Percentiles rank a stretch among this genome's conserved stretches.
Evolutionary conservation across 75 land plant genomes (phyloP).

Genomic region (Selaginella moellendorffii): DNA sequence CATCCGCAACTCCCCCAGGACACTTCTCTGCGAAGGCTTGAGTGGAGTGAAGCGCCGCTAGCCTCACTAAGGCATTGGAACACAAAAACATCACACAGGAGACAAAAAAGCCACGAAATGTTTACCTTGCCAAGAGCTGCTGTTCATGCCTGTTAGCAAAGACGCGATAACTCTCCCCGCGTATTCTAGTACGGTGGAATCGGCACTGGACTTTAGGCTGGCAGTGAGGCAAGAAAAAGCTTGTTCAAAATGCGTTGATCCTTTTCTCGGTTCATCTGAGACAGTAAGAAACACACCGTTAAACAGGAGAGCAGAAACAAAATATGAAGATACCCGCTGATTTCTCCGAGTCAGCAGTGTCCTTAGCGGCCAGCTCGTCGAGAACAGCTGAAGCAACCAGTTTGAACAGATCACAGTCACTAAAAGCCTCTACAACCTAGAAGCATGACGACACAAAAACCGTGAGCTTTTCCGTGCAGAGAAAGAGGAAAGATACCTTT

Average conservation of each 20-base stretch:
- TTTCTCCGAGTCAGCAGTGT: not conserved
- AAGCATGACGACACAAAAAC: not conserved
- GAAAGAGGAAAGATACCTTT: slow-evolving; percentile 44
- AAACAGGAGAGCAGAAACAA: too few species aligned
- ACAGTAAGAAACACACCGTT: not conserved
- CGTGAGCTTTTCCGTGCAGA: not conserved
- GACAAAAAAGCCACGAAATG: too few species aligned
- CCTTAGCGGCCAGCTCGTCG: not conserved
- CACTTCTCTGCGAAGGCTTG: not conserved
- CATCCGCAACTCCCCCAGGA: not conserved
- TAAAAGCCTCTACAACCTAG: not conserved
- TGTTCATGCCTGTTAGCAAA: not conserved
- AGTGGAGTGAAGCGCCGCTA: not conserved
- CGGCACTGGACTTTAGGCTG: not conserved
- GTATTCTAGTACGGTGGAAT: not conserved
- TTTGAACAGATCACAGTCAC: not conserved
- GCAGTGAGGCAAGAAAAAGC: not conserved
- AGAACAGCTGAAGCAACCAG: not conserved
- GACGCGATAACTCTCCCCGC: not conserved
- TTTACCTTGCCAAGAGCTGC: too few species aligned
- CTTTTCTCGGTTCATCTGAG: not conserved
- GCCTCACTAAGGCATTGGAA: too few species aligned
- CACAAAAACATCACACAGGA: too few species aligned
- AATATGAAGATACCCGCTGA: not conserved
- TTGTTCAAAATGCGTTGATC: not conserved